These are phyloP conservation scores for Suillus luteus DNA, from an alignment of 768 basidiomycete species.

Conservation along the genomic window DNA sequence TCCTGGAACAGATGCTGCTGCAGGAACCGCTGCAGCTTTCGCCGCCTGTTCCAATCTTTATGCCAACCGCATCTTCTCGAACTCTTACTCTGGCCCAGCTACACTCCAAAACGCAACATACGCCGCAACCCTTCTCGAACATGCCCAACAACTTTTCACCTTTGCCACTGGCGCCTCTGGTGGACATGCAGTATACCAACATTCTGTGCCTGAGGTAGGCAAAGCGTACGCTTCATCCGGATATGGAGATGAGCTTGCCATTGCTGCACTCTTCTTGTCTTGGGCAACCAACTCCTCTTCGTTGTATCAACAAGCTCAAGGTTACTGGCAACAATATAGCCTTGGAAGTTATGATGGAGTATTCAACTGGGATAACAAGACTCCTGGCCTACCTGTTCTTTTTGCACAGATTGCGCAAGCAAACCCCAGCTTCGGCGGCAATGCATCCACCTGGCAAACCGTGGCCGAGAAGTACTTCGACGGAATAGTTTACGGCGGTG, in stretches of 20 bases:
- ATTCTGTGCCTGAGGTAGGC: conserved; percentile 63
- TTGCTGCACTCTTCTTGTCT: conserved; percentile 78
- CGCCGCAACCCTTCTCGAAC: conserved; percentile 64
- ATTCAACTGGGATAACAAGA: conserved; percentile 91
- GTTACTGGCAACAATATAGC: conserved; percentile 57
- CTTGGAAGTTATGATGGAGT: conserved; percentile 55
- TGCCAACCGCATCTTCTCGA: conserved; percentile 55
- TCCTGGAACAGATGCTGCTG: conserved; percentile 90
- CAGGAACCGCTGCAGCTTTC: conserved; percentile 83
- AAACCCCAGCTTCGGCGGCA: conserved; percentile 52
- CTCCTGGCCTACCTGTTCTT: conserved; percentile 72
- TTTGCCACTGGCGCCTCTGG: conserved; percentile 70
- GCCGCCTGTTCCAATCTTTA: conserved; percentile 86
- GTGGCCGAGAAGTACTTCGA: conserved; percentile 81
- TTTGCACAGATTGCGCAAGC: conserved; percentile 72
- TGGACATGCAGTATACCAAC: conserved; percentile 59
- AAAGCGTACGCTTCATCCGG: conserved; percentile 70
- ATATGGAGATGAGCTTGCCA: conserved; percentile 71
- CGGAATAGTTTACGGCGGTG: conserved; percentile 56
- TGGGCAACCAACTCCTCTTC: conserved; percentile 64
- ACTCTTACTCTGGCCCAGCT: conserved; percentile 58
- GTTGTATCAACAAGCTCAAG: conserved; percentile 63
- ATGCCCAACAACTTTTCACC: conserved; percentile 73
- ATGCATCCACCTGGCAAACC: conserved; percentile 64
- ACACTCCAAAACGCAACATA: conserved; percentile 75